Base-by-base conservation (phyloP, 2,329 filamentous ascomycete genomes). In the Penicillium capsulatum region DNA sequence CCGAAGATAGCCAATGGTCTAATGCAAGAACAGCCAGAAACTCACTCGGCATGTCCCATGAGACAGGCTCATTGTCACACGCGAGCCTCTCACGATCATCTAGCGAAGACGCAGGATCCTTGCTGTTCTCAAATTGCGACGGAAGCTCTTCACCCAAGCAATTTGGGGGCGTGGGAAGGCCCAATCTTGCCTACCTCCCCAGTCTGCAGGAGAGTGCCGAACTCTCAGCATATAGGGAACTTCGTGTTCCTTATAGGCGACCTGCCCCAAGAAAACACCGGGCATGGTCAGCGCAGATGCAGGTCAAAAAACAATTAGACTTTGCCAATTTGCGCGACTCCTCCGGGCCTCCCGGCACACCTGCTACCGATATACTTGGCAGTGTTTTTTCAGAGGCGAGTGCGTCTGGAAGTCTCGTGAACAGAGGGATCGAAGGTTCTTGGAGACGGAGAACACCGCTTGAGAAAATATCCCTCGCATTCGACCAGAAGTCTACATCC, bases 201-300 rank as follows among this genome's bases (percentile, higher is more conserved):
- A 28, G 5, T 28, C 6, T n/a, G 26, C 26, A 28, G 22, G 11
- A 24, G 22, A 11, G 7, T 28, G 26, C 9, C 6, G 26, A 28
- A 5, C 26, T 28, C 26, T 14, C 26, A 11, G 26, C 5, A 28
- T 4, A 28, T 11, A 4, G 4, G 10, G 10, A n/a, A 28, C 6
- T 4, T 14, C 5, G n/a, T 9, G 5, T 22, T 9, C 9, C 19
- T 5, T 9, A 22, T 9, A 5, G 19, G 9, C 5, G 19, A 22
- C 19, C 19, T 22, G 19, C 19, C 9, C 19, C 19, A 9, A 53
- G 54, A 13, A 65, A 49, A 34, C 63, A 64, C 38, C 57, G 58
- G 36, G 45, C 50, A 17, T 68, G 64, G 65, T 63, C 62, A 16
- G 58, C 65, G 17, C 50, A 53, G 16, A 64, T 69, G 62, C 59